phyloP scores from a whole-genome alignment of 2,329 filamentous ascomycete species.

The Malbranchea zuffiana region DNA sequence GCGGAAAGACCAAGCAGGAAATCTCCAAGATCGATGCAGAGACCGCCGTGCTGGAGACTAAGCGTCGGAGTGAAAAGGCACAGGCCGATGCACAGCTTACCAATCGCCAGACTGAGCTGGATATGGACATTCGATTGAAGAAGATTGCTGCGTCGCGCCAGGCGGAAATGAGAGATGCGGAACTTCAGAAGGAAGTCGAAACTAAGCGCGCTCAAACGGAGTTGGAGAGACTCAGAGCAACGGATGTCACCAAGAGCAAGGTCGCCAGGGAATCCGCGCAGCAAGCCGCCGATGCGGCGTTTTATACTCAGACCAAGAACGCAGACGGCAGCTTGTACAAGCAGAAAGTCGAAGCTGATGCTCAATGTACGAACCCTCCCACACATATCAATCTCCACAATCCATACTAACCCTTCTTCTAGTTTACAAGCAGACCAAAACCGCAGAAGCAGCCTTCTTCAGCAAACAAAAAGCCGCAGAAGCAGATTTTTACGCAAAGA shows the following conservation, averaged over 20 bases:
- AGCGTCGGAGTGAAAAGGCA: conserved; percentile 72
- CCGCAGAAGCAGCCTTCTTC: conserved; percentile 45
- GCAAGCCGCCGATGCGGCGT: conserved; percentile 39
- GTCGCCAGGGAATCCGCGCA: conserved; percentile 37
- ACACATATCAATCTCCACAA: neutral
- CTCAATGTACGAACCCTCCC: conserved; percentile 21
- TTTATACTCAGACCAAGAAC: conserved; percentile 40
- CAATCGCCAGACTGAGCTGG: conserved; percentile 60
- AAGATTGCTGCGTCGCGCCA: conserved; percentile 62
- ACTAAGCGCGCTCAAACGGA: conserved; percentile 67
- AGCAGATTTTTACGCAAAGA: conserved; percentile 47
- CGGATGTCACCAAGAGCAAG: conserved; percentile 64
- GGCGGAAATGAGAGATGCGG: conserved; percentile 66
- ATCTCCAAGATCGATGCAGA: conserved; percentile 81
- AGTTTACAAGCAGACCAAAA: conserved; percentile 20
- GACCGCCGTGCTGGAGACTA: conserved; percentile 73
- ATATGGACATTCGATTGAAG: conserved; percentile 63
- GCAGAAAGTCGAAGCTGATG: conserved; percentile 32
- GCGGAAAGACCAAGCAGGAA: conserved; percentile 71
- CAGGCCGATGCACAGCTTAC: conserved; percentile 65
- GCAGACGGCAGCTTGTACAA: conserved; percentile 42
- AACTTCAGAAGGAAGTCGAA: conserved; percentile 68
- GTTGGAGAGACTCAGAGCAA: conserved; percentile 66
- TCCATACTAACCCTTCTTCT: conserved; percentile 2
- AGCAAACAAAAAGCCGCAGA: conserved; percentile 32